Evolutionary conservation across 2,329 filamentous ascomycete species (phyloP), one percentile per base, ranked within the genome.

Genomic region (Ophiocordyceps unilateralis): DNA sequence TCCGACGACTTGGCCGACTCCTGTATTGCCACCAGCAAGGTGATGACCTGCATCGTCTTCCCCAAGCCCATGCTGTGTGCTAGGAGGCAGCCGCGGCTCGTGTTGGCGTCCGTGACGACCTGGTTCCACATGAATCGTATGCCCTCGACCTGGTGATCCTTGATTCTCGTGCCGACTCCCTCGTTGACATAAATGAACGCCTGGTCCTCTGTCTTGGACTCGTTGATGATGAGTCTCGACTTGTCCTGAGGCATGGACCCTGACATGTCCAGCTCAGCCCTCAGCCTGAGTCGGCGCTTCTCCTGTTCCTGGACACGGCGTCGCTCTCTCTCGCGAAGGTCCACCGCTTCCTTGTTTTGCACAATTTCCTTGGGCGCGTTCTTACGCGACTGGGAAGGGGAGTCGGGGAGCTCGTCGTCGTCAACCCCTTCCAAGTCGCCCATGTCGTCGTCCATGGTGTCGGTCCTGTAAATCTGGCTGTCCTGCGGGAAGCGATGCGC

Each of bases 61-160:
- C 87, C 87, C 2, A 94, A 63, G 1, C 88, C 88, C 87, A 94
- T 94, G 0, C 83, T 85, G 57, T 94, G 87, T 6, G 87, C 83
- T 19, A 94, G 67, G 12, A 93, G 68, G 54, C 84, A 93, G 2
- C 87, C 87, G 58, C 87, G 78, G 17, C 70, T 68, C 5, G 66
- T 63, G 4, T 68, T 63, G 2, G 65, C 56, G 44, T 78, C 71
- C 26, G 71, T 68, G 6, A 89, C 74, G 39, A 94, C 65, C 48
- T 89, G 81, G 50, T 86, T 78, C 86, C 88, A 95, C 67, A 95
- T 74, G 59, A 94, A 94, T 11, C 80, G 78, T 19, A 94, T 76
- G 1, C 88, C 88, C 1, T 76, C 68, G 40, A 93, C 67, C 54
- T 95, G 88, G 58, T 94, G 85, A 9, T 76, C 67, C 52, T 91